phyloP scores from a whole-genome alignment of 805 yeast species.

The Candida tallmaniae region DNA sequence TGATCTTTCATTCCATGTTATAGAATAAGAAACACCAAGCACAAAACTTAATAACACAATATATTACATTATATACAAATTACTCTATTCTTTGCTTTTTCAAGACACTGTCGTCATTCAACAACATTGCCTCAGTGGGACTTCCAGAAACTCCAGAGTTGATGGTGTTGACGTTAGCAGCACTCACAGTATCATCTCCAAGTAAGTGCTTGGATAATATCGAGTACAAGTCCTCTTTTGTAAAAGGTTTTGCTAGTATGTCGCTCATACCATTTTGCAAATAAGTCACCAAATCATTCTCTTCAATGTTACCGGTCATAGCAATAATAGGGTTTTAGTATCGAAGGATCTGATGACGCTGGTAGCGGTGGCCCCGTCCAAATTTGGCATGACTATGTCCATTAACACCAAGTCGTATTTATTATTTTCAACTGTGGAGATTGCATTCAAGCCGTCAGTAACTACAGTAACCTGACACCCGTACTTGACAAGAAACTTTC shows the following conservation, averaged over 20 bases:
- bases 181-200: conserved; percentile 20
- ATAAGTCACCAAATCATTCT: conserved; percentile 74
- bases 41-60: no score
- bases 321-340: conserved; percentile 87
- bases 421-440: conserved; percentile 64
- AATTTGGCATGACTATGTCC: conserved; percentile 88
- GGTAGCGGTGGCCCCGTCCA: conserved; percentile 88
- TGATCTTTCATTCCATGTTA: conserved; percentile 45
- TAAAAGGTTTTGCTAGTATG: conserved; percentile 90
- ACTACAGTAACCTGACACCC: conserved; percentile 93
- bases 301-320: conserved; percentile 88
- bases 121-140: conserved; percentile 3
- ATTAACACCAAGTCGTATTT: conserved; percentile 73
- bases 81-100: conserved; percentile 19
- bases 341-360: conserved; percentile 84
- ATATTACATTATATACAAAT: no score
- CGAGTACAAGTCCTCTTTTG: conserved; percentile 76
- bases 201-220: conserved; percentile 73
- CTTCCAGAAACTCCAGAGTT: background rate
- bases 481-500: conserved; percentile 76
- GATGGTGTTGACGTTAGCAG: background rate
- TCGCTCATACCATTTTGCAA: conserved; percentile 88
- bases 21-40: no score
- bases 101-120: conserved; percentile 6
- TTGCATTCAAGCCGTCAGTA: conserved; percentile 88